phyloP scores from a whole-genome alignment of 1,139 yeast genomes.

The Zygotorulaspora mrakii region DNA sequence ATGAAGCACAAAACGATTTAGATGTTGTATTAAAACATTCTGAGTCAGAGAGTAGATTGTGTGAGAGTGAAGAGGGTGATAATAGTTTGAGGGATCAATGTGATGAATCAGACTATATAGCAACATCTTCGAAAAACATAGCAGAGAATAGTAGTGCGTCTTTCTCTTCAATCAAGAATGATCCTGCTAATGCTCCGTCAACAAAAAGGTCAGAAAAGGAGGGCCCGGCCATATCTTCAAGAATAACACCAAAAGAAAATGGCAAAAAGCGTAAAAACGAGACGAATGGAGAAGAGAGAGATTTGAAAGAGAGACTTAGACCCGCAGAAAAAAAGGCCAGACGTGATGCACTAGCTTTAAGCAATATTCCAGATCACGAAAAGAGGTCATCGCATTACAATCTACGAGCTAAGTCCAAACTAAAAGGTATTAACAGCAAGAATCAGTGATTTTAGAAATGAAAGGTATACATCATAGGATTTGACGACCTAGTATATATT shows the following conservation, averaged over 20 bases:
- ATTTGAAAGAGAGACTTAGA: constrained; percentile 21
- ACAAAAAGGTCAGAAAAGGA: background rate
- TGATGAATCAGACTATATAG: constrained; percentile 3
- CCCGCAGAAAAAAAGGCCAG: constrained; percentile 31
- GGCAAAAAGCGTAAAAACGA: constrained; percentile 19
- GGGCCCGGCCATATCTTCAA: background rate
- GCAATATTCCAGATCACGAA: constrained; percentile 27
- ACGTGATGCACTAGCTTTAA: constrained; percentile 25
- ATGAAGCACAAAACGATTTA: constrained; percentile 34
- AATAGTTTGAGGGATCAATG: constrained; percentile 11
- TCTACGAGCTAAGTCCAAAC: constrained; percentile 34
- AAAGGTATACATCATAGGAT: too few relatives aligned
- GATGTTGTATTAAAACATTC: constrained; percentile 23
- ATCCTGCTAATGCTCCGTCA: background rate
- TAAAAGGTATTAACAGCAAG: constrained; percentile 27
- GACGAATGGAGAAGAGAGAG: constrained; percentile 11
- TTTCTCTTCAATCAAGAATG: constrained; percentile 6
- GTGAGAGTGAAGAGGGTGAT: constrained; percentile 14
- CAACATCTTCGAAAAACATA: constrained; percentile 2
- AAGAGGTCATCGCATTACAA: constrained; percentile 34
- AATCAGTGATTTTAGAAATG: constrained; percentile 8
- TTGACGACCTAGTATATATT: too few relatives aligned
- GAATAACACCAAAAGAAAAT: constrained; percentile 9
- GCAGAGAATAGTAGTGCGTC: constrained; percentile 4
- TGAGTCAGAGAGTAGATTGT: constrained; percentile 15